Evolutionary conservation across 768 basidiomycete species (phyloP).

Genomic region (Russula compacta): DNA sequence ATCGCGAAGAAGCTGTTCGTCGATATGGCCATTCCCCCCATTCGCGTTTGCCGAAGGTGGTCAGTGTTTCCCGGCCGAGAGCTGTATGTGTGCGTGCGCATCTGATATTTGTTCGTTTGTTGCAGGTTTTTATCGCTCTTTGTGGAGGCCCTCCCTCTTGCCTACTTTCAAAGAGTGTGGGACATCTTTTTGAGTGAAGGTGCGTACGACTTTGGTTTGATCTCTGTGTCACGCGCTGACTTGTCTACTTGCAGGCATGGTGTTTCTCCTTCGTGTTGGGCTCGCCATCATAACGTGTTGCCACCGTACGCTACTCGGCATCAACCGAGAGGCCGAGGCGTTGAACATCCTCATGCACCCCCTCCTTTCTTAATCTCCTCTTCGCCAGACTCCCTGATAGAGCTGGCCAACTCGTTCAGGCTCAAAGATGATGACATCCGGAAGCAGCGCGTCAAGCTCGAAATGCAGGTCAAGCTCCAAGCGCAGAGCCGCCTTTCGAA

Average conservation of each 20-base stretch:
- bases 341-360: conserved; percentile 44
- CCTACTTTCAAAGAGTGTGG: conserved; percentile 69
- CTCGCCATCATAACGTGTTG: conserved; percentile 54
- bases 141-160: conserved; percentile 52
- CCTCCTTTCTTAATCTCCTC: conserved; percentile 46
- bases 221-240: neutral
- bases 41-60: conserved; percentile 56
- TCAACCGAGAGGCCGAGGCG: conserved; percentile 37
- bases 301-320: conserved; percentile 50
- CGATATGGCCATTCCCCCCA: conserved; percentile 51
- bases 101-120: neutral
- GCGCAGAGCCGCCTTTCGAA: conserved; percentile 29
- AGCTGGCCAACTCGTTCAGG: conserved; percentile 54
- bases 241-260: conserved; percentile 39
- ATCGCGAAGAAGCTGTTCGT: conserved; percentile 61
- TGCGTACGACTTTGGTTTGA: conserved; percentile 26
- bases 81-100: neutral
- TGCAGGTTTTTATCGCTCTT: conserved; percentile 68
- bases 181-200: conserved; percentile 79
- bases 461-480: conserved; percentile 60
- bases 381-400: conserved; percentile 50
- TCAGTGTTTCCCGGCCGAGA: conserved; percentile 25
- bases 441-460: conserved; percentile 68
- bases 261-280: conserved; percentile 66
- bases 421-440: conserved; percentile 73